These are phyloP conservation scores for Gossypium raimondii DNA, from an alignment of 345 rosid species.

Conservation along the genomic window DNA sequence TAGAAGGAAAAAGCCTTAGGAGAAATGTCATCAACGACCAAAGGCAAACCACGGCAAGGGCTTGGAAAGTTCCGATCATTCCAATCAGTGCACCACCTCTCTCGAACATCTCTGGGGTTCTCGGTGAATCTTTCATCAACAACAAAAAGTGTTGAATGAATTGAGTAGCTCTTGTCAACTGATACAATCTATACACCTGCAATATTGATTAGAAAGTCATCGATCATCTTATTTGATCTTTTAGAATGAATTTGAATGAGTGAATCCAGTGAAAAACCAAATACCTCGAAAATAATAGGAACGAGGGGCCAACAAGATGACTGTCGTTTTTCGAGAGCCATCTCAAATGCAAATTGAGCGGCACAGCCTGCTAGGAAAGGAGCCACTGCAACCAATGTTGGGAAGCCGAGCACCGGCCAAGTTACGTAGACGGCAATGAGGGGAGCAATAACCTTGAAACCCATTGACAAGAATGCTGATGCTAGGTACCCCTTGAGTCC, in stretches of 20 bases:
- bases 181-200: conserved; percentile 82
- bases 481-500: conserved; percentile 73
- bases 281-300: conserved; percentile 84
- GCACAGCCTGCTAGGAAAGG: conserved; percentile 75
- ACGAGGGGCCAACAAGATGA: conserved; percentile 87
- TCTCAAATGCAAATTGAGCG: conserved; percentile 68
- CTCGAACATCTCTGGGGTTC: conserved; percentile 43
- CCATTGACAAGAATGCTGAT: conserved; percentile 61
- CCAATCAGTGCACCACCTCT: conserved; percentile 60
- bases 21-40: conserved; percentile 83
- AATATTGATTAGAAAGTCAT: conserved; percentile 19
- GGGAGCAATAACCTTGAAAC: conserved; percentile 63
- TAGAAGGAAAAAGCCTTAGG: conserved; percentile 80
- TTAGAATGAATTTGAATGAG: conserved; percentile 4
- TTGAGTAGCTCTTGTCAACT: conserved; percentile 71
- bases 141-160: conserved; percentile 73
- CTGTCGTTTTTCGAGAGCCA: conserved; percentile 40
- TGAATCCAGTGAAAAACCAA: background rate
- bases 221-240: conserved; percentile 10
- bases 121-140: conserved; percentile 53
- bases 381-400: conserved; percentile 58
- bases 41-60: conserved; percentile 70
- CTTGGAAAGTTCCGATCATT: conserved; percentile 64
- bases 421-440: conserved; percentile 47
- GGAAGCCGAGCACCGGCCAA: conserved; percentile 71